Percentiles rank a stretch among this genome's conserved stretches.
phyloP scores from a whole-genome alignment of 148 eudicot species.

The Camellia sinensis region DNA sequence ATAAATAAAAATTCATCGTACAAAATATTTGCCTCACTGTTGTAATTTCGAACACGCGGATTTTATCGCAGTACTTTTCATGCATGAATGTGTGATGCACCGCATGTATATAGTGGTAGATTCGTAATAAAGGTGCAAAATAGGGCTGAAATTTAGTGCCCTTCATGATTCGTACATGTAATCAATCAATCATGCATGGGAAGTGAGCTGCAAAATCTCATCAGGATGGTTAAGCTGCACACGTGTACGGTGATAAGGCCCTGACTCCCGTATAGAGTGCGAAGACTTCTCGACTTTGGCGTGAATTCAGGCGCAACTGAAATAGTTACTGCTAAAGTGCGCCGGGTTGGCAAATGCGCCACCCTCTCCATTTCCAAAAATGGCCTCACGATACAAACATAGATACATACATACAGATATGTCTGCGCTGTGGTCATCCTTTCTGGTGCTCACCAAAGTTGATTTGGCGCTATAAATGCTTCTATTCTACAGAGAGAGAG shows the following conservation, averaged over 20 bases:
- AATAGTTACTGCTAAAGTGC: conserved; percentile 20
- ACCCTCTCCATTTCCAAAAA: conserved; percentile 1
- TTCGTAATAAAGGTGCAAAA: background rate
- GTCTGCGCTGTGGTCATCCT: background rate
- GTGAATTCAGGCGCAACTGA: background rate
- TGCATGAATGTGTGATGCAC: background rate
- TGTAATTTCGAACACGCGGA: background rate
- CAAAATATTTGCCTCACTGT: background rate
- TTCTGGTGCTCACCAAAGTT: conserved; percentile 1
- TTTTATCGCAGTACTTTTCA: background rate
- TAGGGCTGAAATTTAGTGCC: background rate
- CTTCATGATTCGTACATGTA: background rate
- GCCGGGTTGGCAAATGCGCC: conserved; percentile 3
- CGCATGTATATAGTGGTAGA: background rate
- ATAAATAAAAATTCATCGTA: too few relatives aligned
- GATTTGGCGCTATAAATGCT: conserved; percentile 7
- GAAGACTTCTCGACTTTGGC: too few relatives aligned
- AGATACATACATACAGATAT: background rate
- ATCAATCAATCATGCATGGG: too few relatives aligned
- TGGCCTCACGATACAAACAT: background rate
- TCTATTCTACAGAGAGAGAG: background rate
- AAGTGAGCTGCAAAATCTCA: too few relatives aligned
- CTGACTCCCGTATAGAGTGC: background rate
- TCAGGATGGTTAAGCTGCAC: background rate
- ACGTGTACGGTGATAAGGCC: background rate